Conservation (phyloP, 345 rosid genomes). For the Salix exigua region DNA sequence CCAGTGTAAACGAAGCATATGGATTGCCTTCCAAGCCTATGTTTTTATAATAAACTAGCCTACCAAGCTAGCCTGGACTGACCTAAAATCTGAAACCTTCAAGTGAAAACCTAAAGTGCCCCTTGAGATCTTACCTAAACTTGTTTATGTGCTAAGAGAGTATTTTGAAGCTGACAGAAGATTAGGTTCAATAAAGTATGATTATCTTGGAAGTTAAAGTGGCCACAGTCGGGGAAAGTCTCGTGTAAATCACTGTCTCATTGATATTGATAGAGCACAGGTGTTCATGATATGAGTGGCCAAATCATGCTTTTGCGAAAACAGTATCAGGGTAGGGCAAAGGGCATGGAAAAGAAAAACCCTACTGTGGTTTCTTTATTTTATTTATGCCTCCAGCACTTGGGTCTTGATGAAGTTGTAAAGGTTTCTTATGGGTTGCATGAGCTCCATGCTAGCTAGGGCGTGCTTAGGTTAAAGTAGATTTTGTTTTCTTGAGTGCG, state of each 20-base stretch:
- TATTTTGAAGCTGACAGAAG: conserved; percentile 6
- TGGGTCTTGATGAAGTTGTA: neutral
- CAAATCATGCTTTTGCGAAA: conserved; percentile 10
- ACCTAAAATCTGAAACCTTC: neutral
- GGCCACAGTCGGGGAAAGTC: conserved; percentile 8
- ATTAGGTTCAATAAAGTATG: neutral
- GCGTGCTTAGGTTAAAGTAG: neutral
- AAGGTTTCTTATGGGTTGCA: neutral
- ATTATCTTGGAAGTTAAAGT: conserved; percentile 17
- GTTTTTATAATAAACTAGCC: too few species aligned
- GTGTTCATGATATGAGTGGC: conserved; percentile 6
- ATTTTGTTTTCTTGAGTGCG: neutral
- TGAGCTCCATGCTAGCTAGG: conserved; percentile 2
- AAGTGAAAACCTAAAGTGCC: neutral
- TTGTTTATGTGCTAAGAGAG: neutral
- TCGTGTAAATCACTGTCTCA: neutral
- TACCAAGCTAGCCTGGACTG: too few species aligned
- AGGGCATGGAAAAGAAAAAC: neutral
- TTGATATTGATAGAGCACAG: neutral
- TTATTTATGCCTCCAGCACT: neutral
- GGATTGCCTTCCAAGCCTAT: too few species aligned
- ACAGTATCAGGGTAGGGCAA: neutral
- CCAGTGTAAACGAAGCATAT: neutral
- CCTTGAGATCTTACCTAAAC: neutral
- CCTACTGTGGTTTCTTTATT: neutral